Conservation (phyloP, 1,284 basidiomycete genomes). For the Apiotrichum porosum region DNA sequence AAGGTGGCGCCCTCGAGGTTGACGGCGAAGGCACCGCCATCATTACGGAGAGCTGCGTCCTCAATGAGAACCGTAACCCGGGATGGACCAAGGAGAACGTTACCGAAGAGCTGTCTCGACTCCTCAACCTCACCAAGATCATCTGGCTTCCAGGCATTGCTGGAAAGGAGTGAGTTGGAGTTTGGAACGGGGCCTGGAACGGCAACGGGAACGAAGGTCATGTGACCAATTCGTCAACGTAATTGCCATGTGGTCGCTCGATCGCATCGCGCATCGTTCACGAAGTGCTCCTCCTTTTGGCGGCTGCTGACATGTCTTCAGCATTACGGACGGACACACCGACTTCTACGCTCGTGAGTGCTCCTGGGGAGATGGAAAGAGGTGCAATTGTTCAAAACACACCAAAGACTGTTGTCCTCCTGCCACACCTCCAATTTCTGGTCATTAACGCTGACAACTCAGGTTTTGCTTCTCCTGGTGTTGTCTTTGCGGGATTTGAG, state of each 20-base stretch:
- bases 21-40: conserved; percentile 7
- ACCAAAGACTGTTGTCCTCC: too few relatives aligned
- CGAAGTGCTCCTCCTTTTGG: too few relatives aligned
- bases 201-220: too few relatives aligned
- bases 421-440: too few relatives aligned
- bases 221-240: too few relatives aligned
- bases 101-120: neutral
- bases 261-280: too few relatives aligned
- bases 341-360: neutral
- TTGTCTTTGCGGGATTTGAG: conserved; percentile 4
- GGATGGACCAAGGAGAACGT: conserved; percentile 1
- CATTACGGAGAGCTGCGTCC: conserved; percentile 8
- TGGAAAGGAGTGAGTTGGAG: too few relatives aligned
- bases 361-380: neutral
- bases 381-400: too few relatives aligned
- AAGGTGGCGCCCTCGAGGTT: conserved; percentile 9
- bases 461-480: neutral
- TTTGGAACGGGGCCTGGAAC: too few relatives aligned
- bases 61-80: conserved; percentile 8
- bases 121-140: conserved; percentile 4
- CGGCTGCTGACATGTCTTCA: too few relatives aligned
- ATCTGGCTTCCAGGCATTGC: conserved; percentile 7
- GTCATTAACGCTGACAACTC: neutral
- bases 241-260: too few relatives aligned
- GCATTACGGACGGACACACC: conserved; percentile 3